phyloP scores from a whole-genome alignment of 169 alveolate genomes.

The Theileria equi region DNA sequence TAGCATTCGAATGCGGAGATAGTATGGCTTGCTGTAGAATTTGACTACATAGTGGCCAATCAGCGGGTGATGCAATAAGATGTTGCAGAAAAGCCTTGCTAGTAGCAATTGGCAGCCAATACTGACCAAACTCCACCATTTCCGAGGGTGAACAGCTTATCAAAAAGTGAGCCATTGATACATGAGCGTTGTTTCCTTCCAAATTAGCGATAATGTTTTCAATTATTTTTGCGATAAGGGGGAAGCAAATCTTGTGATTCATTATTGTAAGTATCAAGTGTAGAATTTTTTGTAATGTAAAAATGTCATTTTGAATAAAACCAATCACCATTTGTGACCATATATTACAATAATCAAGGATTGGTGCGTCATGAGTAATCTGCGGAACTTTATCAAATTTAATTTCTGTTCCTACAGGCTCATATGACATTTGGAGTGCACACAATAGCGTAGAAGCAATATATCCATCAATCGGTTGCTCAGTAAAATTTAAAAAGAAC shows the following conservation, averaged over 20 bases:
- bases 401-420: constrained; percentile 11
- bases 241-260: constrained; percentile 25
- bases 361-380: constrained; percentile 32
- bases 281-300: constrained; percentile 58
- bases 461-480: constrained; percentile 59
- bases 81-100: constrained; percentile 85
- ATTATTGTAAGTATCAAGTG: constrained; percentile 46
- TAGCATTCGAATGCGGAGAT: constrained; percentile 62
- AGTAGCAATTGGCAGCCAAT: constrained; percentile 90
- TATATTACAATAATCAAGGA: constrained; percentile 25
- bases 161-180: constrained; percentile 51
- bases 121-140: constrained; percentile 86
- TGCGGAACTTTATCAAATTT: constrained; percentile 40
- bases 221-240: constrained; percentile 47
- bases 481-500: constrained; percentile 45
- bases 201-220: constrained; percentile 18
- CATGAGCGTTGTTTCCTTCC: constrained; percentile 22
- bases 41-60: constrained; percentile 78
- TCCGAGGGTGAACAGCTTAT: constrained; percentile 50
- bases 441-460: constrained; percentile 37
- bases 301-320: constrained; percentile 32
- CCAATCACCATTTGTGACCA: constrained; percentile 51
- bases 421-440: constrained; percentile 43
- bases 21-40: constrained; percentile 68
- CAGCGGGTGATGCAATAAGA: constrained; percentile 77